A percentile compares a stretch with the other conserved stretches of the same genome.
These are phyloP conservation scores for Plasmopara muralis DNA, from an alignment of 352 stramenopile genomes.

Conservation along the genomic window DNA sequence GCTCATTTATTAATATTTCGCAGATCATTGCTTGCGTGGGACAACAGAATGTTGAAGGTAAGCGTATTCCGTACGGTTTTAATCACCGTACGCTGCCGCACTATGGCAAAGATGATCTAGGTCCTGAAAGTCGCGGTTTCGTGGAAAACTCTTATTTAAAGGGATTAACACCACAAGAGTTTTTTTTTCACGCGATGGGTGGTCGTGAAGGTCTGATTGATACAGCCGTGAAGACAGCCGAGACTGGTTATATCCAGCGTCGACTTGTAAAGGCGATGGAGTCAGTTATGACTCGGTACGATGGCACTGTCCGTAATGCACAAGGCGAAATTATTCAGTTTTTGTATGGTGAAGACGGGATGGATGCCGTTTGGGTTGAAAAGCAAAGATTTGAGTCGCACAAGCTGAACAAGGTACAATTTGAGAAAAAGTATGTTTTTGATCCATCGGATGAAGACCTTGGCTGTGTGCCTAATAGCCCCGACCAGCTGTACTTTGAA, in stretches of 20 bases:
- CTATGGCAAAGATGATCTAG: constrained; percentile 95
- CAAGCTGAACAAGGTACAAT: constrained; percentile 87
- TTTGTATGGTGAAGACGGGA: constrained; percentile 96
- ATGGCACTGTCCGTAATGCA: constrained; percentile 97
- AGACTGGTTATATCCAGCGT: constrained; percentile 99
- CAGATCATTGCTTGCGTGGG: constrained; percentile 99
- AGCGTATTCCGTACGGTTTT: constrained; percentile 95
- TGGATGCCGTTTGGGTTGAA: constrained; percentile 99
- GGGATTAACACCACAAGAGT: constrained; percentile 92
- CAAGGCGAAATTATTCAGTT: constrained; percentile 86
- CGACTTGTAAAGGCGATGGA: constrained; percentile 99
- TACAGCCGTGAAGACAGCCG: constrained; percentile 99
- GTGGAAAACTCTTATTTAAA: constrained; percentile 99
- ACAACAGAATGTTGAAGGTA: constrained; percentile 98
- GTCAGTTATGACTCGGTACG: constrained; percentile 97
- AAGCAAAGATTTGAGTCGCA: constrained; percentile 93
- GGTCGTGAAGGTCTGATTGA: constrained; percentile 99
- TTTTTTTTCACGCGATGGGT: constrained; percentile 99
- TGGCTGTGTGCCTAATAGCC: constrained; percentile 82
- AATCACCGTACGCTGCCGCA: constrained; percentile 95
- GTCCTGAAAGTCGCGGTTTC: constrained; percentile 97
- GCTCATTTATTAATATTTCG: constrained; percentile 99
- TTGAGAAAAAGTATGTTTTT: constrained; percentile 92
- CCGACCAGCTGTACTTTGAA: constrained; percentile 79
- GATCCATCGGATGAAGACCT: constrained; percentile 91